Evolutionary conservation across 2,329 filamentous ascomycete genomes (phyloP).

Genomic region (Cryphonectria radicalis): DNA sequence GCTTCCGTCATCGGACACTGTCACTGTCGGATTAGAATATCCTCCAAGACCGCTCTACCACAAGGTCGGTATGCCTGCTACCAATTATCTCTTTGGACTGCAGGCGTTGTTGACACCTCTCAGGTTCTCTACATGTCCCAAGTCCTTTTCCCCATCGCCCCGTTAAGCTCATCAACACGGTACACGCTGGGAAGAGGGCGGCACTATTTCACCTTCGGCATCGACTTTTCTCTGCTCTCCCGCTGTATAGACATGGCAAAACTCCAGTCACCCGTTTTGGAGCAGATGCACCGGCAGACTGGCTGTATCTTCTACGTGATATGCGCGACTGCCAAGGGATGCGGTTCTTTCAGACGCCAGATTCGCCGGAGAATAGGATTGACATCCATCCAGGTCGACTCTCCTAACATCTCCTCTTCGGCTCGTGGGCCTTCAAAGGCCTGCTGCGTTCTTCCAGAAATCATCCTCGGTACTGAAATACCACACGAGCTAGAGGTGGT

Average conservation of each 20-base stretch:
- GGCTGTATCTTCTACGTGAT: neutral
- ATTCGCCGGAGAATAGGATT: neutral
- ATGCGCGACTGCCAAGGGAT: neutral
- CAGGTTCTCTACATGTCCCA: constrained; percentile 6
- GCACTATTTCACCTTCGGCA: neutral
- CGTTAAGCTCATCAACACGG: neutral
- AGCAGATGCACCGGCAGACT: neutral
- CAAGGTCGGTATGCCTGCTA: neutral
- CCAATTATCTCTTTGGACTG: neutral
- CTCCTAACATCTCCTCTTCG: neutral
- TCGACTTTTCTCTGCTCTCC: neutral
- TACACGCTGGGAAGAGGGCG: neutral
- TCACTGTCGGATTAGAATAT: neutral
- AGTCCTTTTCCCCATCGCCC: neutral
- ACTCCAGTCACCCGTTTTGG: constrained; percentile 1
- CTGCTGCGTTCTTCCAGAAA: neutral
- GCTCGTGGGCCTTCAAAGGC: neutral
- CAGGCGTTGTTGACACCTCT: neutral
- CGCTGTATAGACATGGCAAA: neutral
- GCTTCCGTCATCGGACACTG: neutral
- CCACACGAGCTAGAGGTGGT: neutral
- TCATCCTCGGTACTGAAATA: neutral
- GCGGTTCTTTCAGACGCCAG: neutral
- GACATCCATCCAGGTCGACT: neutral
- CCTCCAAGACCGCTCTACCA: neutral